Percentiles rank a stretch among this genome's conserved stretches.
These are phyloP conservation scores for Euclidium syriacum DNA, from an alignment of 345 rosid genomes.

Conservation along the genomic window DNA sequence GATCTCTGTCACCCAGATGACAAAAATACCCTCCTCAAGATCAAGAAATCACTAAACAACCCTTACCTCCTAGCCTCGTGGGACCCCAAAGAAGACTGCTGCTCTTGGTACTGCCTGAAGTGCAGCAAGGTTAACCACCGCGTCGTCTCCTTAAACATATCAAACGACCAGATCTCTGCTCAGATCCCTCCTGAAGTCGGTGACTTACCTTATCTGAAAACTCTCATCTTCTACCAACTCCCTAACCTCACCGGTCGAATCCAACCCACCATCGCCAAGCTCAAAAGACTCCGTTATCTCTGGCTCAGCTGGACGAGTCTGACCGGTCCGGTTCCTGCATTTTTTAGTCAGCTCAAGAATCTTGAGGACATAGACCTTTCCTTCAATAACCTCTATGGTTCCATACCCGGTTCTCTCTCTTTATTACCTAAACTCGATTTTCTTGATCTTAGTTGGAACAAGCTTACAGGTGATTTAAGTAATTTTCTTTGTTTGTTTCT, in stretches of 20 bases:
- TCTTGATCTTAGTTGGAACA: conserved; percentile 10
- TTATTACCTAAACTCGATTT: conserved; percentile 29
- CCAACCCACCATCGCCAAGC: conserved; percentile 51
- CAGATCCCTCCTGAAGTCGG: conserved; percentile 51
- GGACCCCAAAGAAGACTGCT: conserved; percentile 60
- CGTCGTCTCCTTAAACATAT: conserved; percentile 47
- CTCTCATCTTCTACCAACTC: conserved; percentile 43
- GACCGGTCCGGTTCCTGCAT: conserved; percentile 45
- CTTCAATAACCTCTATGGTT: conserved; percentile 50
- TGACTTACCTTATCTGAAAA: conserved; percentile 50
- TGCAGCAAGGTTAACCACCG: conserved; percentile 68
- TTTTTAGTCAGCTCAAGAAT: conserved; percentile 39
- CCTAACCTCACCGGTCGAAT: conserved; percentile 55
- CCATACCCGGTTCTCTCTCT: conserved; percentile 47
- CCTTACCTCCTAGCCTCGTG: conserved; percentile 61
- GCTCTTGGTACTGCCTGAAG: conserved; percentile 52
- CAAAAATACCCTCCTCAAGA: conserved; percentile 51
- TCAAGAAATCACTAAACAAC: conserved; percentile 47
- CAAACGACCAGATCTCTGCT: conserved; percentile 41
- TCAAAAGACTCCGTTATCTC: conserved; percentile 43
- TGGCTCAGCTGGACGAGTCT: conserved; percentile 48
- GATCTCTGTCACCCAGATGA: conserved; percentile 53
- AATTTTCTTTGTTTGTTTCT: neutral
- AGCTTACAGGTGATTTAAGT: conserved; percentile 16
- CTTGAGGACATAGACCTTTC: conserved; percentile 46